Evolutionary conservation across 2,329 filamentous ascomycete species (phyloP).

Genomic region (Xylaria sp.): DNA sequence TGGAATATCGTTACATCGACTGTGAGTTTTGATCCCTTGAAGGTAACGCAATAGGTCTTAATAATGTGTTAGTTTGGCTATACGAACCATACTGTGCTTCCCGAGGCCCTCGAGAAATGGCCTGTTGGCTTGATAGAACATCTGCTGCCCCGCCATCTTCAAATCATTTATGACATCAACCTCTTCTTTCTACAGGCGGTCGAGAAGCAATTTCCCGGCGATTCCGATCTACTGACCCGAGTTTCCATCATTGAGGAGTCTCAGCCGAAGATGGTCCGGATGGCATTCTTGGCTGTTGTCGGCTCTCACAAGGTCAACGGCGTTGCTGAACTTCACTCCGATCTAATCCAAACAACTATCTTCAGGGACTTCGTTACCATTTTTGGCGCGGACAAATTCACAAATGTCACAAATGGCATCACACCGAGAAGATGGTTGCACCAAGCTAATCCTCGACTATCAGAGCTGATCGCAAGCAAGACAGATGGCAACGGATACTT

Average conservation of each 20-base stretch:
- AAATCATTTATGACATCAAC: slow-evolving; percentile 99
- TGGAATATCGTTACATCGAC: slow-evolving; percentile 82
- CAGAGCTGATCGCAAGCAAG: slow-evolving; percentile 91
- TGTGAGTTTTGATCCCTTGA: slow-evolving; percentile 55
- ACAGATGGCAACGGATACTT: slow-evolving; percentile 84
- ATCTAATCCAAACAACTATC: slow-evolving; percentile 98
- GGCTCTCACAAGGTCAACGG: slow-evolving; percentile 99
- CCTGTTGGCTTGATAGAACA: slow-evolving; percentile 92
- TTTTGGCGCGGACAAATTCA: slow-evolving; percentile 97
- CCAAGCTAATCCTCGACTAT: slow-evolving; percentile 93
- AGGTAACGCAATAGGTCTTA: slow-evolving; percentile 30
- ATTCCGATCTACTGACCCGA: slow-evolving; percentile 82
- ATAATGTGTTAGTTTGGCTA: slow-evolving; percentile 76
- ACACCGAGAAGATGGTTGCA: slow-evolving; percentile 96
- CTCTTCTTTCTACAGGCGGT: slow-evolving; percentile 90
- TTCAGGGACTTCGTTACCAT: slow-evolving; percentile 98
- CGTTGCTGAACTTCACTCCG: slow-evolving; percentile 96
- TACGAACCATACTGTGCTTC: slow-evolving; percentile 97
- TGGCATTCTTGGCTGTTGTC: slow-evolving; percentile 94
- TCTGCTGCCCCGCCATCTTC: slow-evolving; percentile 89
- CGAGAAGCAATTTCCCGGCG: slow-evolving; percentile 88
- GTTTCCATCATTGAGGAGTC: slow-evolving; percentile 99
- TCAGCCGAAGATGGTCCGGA: slow-evolving; percentile 96
- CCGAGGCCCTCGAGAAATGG: slow-evolving; percentile 98
- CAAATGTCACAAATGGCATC: slow-evolving; percentile 98